phyloP scores from a whole-genome alignment of 495 filamentous ascomycete species.

The Pyrenula aspistea region DNA sequence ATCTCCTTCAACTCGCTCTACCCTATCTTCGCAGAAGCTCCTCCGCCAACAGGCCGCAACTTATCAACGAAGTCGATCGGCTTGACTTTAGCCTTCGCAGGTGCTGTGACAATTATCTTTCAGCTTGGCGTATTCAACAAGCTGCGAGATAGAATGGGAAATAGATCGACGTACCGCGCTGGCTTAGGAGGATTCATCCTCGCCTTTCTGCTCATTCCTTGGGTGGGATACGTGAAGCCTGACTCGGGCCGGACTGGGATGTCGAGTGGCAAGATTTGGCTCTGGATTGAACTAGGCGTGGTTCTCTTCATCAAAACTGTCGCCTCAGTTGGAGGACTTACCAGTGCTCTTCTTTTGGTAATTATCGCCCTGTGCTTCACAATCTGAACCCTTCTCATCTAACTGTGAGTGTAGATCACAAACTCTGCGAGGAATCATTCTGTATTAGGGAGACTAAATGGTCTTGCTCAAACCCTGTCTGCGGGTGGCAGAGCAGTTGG shows the following conservation, averaged over 20 bases:
- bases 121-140: slow-evolving; percentile 74
- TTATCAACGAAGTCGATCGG: slow-evolving; percentile 74
- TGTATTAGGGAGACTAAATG: slow-evolving; percentile 81
- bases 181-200: slow-evolving; percentile 73
- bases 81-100: slow-evolving; percentile 73
- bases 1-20: slow-evolving; percentile 85
- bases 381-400: slow-evolving; percentile 2
- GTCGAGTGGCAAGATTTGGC: slow-evolving; percentile 44
- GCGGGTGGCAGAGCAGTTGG: slow-evolving; percentile 83
- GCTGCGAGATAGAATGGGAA: slow-evolving; percentile 71
- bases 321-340: slow-evolving; percentile 76
- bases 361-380: slow-evolving; percentile 18
- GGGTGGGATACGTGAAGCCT: slow-evolving; percentile 63
- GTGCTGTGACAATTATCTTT: slow-evolving; percentile 74
- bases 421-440: slow-evolving; percentile 82
- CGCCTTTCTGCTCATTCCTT: slow-evolving; percentile 80
- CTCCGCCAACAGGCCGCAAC: slow-evolving; percentile 60
- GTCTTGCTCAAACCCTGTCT: slow-evolving; percentile 86
- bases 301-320: slow-evolving; percentile 81
- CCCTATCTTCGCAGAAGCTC: slow-evolving; percentile 73
- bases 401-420: slow-evolving; percentile 52
- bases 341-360: slow-evolving; percentile 78
- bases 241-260: slow-evolving; percentile 21
- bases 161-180: slow-evolving; percentile 67
- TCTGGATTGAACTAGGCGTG: slow-evolving; percentile 64